Percentiles rank a stretch among this genome's conserved stretches.
Conservation (phyloP, 768 basidiomycete genomes). For the Terana coerulea region DNA sequence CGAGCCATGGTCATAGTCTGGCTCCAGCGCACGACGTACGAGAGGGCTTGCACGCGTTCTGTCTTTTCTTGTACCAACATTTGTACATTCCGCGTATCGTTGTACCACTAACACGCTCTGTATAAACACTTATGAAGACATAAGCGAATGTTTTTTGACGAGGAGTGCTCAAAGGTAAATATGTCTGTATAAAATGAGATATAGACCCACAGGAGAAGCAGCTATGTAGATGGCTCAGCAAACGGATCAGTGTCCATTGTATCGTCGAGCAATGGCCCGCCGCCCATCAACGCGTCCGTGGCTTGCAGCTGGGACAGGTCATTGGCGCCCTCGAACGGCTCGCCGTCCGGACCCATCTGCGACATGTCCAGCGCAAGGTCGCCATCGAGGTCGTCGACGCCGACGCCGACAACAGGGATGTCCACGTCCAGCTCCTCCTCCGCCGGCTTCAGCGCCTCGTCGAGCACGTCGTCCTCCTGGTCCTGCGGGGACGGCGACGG, state of each 20-base stretch:
- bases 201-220: too few species aligned
- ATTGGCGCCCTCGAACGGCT: conserved; percentile 48
- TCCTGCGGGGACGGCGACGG: conserved; percentile 32
- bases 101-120: too few species aligned
- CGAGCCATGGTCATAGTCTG: too few species aligned
- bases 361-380: conserved; percentile 60
- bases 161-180: not conserved
- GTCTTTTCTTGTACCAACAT: too few species aligned
- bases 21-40: too few species aligned
- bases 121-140: not conserved
- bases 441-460: conserved; percentile 53
- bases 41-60: too few species aligned
- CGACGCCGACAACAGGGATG: not conserved
- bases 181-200: not conserved
- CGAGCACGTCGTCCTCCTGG: conserved; percentile 42
- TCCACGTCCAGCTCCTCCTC: conserved; percentile 42
- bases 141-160: not conserved
- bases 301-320: conserved; percentile 56
- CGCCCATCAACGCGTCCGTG: conserved; percentile 53
- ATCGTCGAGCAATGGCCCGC: conserved; percentile 51
- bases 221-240: not conserved
- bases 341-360: conserved; percentile 60
- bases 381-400: conserved; percentile 30
- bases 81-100: too few species aligned
- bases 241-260: conserved; percentile 54